Percentiles rank a stretch among this genome's conserved stretches.
Evolutionary conservation across 1,139 yeast genomes (phyloP).

Genomic region (Debaryomyces sp.): DNA sequence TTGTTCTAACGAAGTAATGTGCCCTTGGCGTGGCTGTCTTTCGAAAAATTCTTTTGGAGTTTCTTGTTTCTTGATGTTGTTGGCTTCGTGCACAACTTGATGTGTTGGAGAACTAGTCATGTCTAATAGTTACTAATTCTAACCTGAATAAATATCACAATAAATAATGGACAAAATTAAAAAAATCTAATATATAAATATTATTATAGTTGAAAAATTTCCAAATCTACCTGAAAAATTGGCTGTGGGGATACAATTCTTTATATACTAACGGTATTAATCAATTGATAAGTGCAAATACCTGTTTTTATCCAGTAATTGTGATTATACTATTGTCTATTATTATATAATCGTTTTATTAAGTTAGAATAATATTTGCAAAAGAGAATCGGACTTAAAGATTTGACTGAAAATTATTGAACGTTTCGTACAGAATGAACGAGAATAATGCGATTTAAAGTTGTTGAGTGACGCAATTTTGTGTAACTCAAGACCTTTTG

Average conservation of each 20-base stretch:
- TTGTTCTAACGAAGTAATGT: slow-evolving; percentile 58
- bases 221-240: not conserved
- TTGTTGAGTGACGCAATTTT: slow-evolving; percentile 1
- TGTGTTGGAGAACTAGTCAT: slow-evolving; percentile 28
- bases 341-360: not conserved
- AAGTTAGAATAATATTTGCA: not conserved
- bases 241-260: slow-evolving; percentile 5
- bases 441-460: not conserved
- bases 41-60: slow-evolving; percentile 79
- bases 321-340: not conserved
- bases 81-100: slow-evolving; percentile 80
- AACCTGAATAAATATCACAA: slow-evolving; percentile 1
- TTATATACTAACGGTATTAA: not conserved
- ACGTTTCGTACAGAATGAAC: not conserved
- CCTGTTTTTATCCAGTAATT: not conserved
- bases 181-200: not conserved
- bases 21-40: slow-evolving; percentile 65
- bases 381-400: not conserved
- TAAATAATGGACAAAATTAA: not conserved
- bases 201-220: not conserved
- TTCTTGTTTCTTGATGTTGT: slow-evolving; percentile 58
- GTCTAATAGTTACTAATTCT: not conserved
- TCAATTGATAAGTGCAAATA: not conserved
- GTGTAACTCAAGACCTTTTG: not conserved
- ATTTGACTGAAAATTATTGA: not conserved